phyloP scores from a whole-genome alignment of 2,329 filamentous ascomycete species.

The Diaporthe aspalathi region DNA sequence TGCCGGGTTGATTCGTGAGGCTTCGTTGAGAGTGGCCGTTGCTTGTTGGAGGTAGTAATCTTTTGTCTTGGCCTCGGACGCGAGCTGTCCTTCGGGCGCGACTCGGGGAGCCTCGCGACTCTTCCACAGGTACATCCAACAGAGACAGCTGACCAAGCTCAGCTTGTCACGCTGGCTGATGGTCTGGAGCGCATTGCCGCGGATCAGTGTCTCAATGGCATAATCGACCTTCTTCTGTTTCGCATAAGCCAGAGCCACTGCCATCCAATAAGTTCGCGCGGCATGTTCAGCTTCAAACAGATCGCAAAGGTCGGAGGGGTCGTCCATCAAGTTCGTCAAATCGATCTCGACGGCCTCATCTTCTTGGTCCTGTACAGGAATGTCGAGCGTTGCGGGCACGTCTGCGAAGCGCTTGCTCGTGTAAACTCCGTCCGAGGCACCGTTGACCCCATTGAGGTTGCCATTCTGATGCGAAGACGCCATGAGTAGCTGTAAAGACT shows the following conservation, averaged over 20 bases:
- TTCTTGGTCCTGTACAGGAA: slow-evolving; percentile 73
- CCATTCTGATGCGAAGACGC: slow-evolving; percentile 56
- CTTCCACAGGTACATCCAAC: slow-evolving; percentile 93
- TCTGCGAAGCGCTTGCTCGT: slow-evolving; percentile 71
- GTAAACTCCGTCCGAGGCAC: slow-evolving; percentile 49
- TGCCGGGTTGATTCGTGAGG: slow-evolving; percentile 91
- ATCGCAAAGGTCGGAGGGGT: slow-evolving; percentile 93
- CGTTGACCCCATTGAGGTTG: slow-evolving; percentile 58
- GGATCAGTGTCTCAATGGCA: slow-evolving; percentile 77
- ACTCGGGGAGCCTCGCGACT: slow-evolving; percentile 80
- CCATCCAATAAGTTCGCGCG: slow-evolving; percentile 95
- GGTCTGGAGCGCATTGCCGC: slow-evolving; percentile 77
- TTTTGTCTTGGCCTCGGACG: slow-evolving; percentile 86
- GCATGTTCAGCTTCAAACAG: slow-evolving; percentile 94
- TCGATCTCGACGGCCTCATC: slow-evolving; percentile 90
- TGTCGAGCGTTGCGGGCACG: slow-evolving; percentile 74
- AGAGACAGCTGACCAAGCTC: slow-evolving; percentile 84
- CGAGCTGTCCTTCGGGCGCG: slow-evolving; percentile 69
- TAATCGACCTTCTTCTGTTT: slow-evolving; percentile 95
- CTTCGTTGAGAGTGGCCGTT: slow-evolving; percentile 93
- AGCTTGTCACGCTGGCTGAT: slow-evolving; percentile 84
- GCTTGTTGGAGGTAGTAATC: slow-evolving; percentile 91
- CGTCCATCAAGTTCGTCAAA: slow-evolving; percentile 89
- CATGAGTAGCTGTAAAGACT: slow-evolving; percentile 53
- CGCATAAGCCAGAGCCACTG: slow-evolving; percentile 95